Base-by-base conservation (phyloP, 495 filamentous ascomycete genomes). In the Aspergillus diversus region DNA sequence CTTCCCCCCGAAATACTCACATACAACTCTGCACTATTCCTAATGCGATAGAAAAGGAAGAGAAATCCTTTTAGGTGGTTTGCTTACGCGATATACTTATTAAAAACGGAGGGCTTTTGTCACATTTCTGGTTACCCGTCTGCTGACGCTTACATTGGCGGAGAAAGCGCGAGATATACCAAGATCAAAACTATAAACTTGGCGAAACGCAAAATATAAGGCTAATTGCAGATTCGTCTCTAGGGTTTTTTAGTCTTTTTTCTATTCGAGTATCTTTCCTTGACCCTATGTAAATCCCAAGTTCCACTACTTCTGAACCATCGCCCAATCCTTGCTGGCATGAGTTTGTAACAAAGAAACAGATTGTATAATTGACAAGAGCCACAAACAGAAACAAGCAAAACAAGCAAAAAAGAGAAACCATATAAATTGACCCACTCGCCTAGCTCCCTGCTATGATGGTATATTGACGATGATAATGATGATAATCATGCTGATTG, bases 401-500 rank as follows among this genome's bases (percentile, higher is more conserved):
- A 49, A 47, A n/a, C 54, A 61, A 52, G 50, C 27, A 61, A 52
- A 63, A 61, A 69, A 63, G 27, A 65, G 56, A 51, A 63, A 62
- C 63, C 51, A 71, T 56, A 63, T 54, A 63, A 51, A 58, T 60
- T 50, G 65, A 65, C 66, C 66, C 64, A 68, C 70, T 73, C 68
- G 70, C 70, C 70, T 67, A 62, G 66, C 68, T 63, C 68, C 68
- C 64, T 70, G 68, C 68, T 70, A 70, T 67, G 68, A 67, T 70
- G 68, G 68, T 70, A 70, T 70, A 70, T 70, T 63, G 64, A 67
- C 62, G 61, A 66, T 66, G 67, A 67, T 67, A 64, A 64, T 62
- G 37, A 67, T 61, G 60, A 64, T 67, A 59, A 61, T 66, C 63
- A 69, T 70, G 65, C 68, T 60, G 62, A 57, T 63, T 59, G 56